Evolutionary conservation across 2,329 filamentous ascomycete genomes (phyloP).

Genomic region (Fusarium caatingaense): DNA sequence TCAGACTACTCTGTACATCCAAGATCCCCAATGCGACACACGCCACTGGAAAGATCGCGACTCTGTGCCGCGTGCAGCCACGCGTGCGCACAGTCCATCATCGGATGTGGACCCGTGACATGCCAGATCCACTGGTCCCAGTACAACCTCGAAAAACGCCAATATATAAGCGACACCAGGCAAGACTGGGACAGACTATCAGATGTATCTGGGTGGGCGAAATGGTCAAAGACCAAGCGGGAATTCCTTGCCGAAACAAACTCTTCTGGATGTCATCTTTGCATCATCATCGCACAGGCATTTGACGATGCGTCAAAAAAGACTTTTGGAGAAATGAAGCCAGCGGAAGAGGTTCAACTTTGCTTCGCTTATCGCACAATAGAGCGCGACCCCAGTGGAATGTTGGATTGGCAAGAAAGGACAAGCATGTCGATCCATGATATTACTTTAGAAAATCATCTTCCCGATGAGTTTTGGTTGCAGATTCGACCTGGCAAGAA

Average conservation of each 20-base stretch:
- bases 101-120: background rate
- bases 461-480: slow-evolving; percentile 3
- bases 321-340: background rate
- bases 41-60: background rate
- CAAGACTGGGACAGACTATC: background rate
- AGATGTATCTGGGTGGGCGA: background rate
- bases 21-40: background rate
- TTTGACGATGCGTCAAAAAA: background rate
- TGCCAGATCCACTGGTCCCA: background rate
- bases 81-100: background rate
- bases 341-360: background rate
- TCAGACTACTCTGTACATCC: too few species aligned
- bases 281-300: background rate
- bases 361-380: slow-evolving; percentile 5
- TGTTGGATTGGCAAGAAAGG: background rate
- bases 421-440: background rate
- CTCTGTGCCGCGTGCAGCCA: background rate
- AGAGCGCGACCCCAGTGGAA: slow-evolving; percentile 1
- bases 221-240: slow-evolving; percentile 1
- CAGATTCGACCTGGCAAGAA: background rate
- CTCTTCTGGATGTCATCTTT: slow-evolving; percentile 1
- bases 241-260: background rate
- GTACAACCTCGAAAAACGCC: background rate
- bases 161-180: fast-evolving
- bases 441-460: background rate